Conservation (phyloP, 208 protist genomes). For the Acanthamoeba triangularis region DNA sequence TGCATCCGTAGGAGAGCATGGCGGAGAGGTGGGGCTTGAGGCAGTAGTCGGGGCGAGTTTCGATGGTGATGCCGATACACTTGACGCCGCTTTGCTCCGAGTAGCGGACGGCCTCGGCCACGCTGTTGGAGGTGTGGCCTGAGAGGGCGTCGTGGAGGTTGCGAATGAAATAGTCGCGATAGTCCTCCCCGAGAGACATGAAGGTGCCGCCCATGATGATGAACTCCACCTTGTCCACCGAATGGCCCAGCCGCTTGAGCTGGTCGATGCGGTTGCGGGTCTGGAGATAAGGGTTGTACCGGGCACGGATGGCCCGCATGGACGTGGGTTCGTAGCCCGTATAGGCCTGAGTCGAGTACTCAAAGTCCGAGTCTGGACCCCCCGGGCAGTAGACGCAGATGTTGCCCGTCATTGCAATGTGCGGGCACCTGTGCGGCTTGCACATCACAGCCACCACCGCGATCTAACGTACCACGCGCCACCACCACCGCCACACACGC, state of each 20-base stretch:
- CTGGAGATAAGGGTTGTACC: constrained; percentile 96
- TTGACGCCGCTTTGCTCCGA: constrained; percentile 96
- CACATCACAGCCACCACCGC: constrained; percentile 97
- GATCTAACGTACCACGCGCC: constrained; percentile 84
- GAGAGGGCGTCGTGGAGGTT: constrained; percentile 94
- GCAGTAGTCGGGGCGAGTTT: constrained; percentile 99
- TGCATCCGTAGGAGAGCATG: constrained; percentile 95
- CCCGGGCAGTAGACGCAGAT: constrained; percentile 97
- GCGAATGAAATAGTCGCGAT: constrained; percentile 96
- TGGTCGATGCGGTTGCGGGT: constrained; percentile 94
- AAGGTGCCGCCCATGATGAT: constrained; percentile 99
- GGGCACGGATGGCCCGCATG: constrained; percentile 96
- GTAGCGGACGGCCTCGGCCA: constrained; percentile 90
- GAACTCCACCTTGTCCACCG: constrained; percentile 97
- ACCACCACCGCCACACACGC: not conserved
- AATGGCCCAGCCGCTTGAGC: constrained; percentile 94
- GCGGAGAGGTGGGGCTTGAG: constrained; percentile 92
- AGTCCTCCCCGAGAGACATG: constrained; percentile 97
- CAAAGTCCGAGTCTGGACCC: constrained; percentile 97
- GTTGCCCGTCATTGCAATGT: constrained; percentile 95
- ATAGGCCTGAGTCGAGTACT: constrained; percentile 97
- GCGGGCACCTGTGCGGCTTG: constrained; percentile 97
- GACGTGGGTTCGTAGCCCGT: constrained; percentile 96
- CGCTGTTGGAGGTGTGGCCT: constrained; percentile 91
- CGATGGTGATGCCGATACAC: constrained; percentile 99